Evolutionary conservation across 345 rosid genomes (phyloP).

Genomic region (Adansonia digitata): DNA sequence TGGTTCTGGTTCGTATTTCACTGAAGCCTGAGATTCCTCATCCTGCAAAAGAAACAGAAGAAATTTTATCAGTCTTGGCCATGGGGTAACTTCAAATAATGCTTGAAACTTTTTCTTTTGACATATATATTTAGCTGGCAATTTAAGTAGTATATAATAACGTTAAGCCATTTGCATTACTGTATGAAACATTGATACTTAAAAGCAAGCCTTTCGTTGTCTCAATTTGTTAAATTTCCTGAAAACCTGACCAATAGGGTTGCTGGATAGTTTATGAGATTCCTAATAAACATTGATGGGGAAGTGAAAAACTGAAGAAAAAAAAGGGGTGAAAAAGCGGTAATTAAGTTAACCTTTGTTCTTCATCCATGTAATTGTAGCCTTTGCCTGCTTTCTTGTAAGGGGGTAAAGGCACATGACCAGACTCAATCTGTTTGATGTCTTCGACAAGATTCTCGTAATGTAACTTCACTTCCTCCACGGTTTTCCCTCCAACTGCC

Average conservation of each 20-base stretch:
- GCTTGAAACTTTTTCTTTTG: not conserved
- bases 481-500: constrained; percentile 39
- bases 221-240: not conserved
- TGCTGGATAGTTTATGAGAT: not conserved
- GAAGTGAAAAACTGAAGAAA: not conserved
- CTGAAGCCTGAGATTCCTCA: constrained; percentile 32
- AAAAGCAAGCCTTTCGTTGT: not conserved
- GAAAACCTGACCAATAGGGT: not conserved
- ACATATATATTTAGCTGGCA: not conserved
- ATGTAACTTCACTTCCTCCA: constrained; percentile 35
- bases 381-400: constrained; percentile 27
- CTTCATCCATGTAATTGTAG: constrained; percentile 27
- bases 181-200: not conserved
- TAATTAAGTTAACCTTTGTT: too few relatives aligned
- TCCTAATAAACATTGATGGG: not conserved
- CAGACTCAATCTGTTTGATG: constrained; percentile 40
- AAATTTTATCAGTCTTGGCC: not conserved
- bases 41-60: constrained; percentile 24
- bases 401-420: constrained; percentile 42
- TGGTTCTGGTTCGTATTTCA: constrained; percentile 14
- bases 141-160: not conserved
- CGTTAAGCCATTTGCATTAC: not conserved
- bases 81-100: not conserved
- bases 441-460: constrained; percentile 46
- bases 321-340: too few relatives aligned